Evolutionary conservation across 1,284 basidiomycete species (phyloP).

Genomic region (Xerocomus minutiporus): DNA sequence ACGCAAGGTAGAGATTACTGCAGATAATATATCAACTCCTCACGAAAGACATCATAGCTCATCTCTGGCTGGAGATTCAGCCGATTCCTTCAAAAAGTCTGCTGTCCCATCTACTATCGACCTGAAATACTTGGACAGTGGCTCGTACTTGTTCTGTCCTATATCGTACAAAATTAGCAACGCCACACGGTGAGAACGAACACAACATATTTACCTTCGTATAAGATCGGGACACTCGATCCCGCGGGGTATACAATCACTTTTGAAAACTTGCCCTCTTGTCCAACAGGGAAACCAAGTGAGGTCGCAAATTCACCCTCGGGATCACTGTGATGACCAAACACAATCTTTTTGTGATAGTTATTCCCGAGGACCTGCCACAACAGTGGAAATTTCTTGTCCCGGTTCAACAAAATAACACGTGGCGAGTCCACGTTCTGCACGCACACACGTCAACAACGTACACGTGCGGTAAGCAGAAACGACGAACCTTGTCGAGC

Average conservation of each 20-base stretch:
- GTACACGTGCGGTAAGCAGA: too few species aligned
- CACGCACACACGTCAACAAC: slow-evolving; percentile 3
- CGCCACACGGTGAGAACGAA: background rate
- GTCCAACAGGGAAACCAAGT: slow-evolving; percentile 52
- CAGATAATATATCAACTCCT: slow-evolving; percentile 7
- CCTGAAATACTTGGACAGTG: slow-evolving; percentile 64
- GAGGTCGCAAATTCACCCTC: slow-evolving; percentile 53
- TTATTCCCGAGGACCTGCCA: slow-evolving; percentile 84
- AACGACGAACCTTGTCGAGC: slow-evolving; percentile 53
- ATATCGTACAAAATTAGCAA: background rate
- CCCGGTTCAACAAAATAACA: slow-evolving; percentile 71
- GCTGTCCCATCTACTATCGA: slow-evolving; percentile 62
- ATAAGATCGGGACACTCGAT: slow-evolving; percentile 49
- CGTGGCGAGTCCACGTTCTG: slow-evolving; percentile 58
- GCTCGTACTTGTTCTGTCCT: slow-evolving; percentile 64
- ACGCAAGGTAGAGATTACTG: background rate
- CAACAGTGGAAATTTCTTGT: slow-evolving; percentile 73
- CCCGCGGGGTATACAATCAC: slow-evolving; percentile 63
- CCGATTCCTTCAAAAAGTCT: slow-evolving; percentile 38
- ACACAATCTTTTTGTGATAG: slow-evolving; percentile 59
- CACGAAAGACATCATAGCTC: slow-evolving; percentile 22
- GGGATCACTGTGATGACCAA: slow-evolving; percentile 68
- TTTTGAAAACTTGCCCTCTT: slow-evolving; percentile 53
- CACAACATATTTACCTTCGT: slow-evolving; percentile 49
- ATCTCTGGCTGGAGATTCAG: slow-evolving; percentile 21